Evolutionary conservation across 2,329 filamentous ascomycete genomes (phyloP).

Genomic region (Pseudogymnoascus sp.): DNA sequence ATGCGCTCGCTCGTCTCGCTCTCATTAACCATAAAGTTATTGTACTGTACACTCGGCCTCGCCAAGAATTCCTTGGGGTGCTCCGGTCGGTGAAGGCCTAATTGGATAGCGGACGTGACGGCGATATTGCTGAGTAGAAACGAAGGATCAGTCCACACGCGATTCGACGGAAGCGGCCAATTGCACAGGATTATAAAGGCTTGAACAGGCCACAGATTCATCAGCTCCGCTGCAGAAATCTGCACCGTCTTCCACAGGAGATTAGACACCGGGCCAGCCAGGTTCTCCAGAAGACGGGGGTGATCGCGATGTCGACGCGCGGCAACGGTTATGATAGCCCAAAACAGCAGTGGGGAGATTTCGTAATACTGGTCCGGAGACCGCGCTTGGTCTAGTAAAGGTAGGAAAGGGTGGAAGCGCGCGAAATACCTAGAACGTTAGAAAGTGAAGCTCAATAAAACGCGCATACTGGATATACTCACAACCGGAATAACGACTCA

Average conservation of each 20-base stretch:
- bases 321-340: constrained; percentile 17
- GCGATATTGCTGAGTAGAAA: constrained; percentile 20
- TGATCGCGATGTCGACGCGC: constrained; percentile 16
- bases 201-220: constrained; percentile 14
- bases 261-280: constrained; percentile 13
- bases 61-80: constrained; percentile 18
- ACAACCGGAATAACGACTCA: constrained; percentile 15
- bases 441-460: background rate
- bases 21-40: background rate
- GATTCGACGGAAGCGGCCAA: constrained; percentile 23
- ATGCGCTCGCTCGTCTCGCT: background rate
- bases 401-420: constrained; percentile 15
- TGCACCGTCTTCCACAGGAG: constrained; percentile 14
- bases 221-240: background rate
- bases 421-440: constrained; percentile 15
- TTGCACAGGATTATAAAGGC: constrained; percentile 18
- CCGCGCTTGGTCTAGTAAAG: constrained; percentile 12
- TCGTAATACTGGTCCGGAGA: constrained; percentile 17
- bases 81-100: constrained; percentile 21
- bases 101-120: constrained; percentile 20
- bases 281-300: constrained; percentile 10
- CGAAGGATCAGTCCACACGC: constrained; percentile 18
- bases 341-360: constrained; percentile 13
- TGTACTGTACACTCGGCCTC: background rate
- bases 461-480: background rate